These are phyloP conservation scores for Keqinozyma sinolaborantium DNA, from an alignment of 1,139 yeast species.

Conservation along the genomic window DNA sequence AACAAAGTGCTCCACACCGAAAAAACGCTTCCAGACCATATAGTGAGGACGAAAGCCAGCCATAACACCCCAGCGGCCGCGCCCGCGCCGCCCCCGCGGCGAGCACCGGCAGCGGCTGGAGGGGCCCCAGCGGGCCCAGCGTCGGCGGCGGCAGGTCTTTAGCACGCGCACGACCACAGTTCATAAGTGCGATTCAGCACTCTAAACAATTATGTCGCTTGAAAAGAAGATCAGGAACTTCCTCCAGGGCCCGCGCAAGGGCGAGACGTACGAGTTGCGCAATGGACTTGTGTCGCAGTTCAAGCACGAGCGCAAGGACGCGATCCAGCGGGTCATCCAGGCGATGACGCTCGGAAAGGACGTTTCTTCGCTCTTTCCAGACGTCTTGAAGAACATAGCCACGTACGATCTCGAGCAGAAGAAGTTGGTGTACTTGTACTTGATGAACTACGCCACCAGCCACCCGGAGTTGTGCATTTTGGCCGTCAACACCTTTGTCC, in stretches of 20 bases:
- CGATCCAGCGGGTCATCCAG: slow-evolving; percentile 93
- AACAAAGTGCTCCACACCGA: too few species aligned
- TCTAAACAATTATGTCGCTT: slow-evolving; percentile 28
- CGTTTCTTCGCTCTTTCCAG: slow-evolving; percentile 92
- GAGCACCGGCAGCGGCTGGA: neutral
- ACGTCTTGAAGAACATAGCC: slow-evolving; percentile 92
- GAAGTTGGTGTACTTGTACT: slow-evolving; percentile 87
- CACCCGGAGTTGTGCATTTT: slow-evolving; percentile 94
- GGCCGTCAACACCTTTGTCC: slow-evolving; percentile 96
- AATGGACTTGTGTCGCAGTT: slow-evolving; percentile 92
- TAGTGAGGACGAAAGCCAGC: too few species aligned
- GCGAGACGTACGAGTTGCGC: slow-evolving; percentile 86
- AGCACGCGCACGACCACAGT: too few species aligned
- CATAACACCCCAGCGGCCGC: neutral
- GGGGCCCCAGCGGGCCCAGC: too few species aligned
- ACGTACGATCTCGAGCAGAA: slow-evolving; percentile 96
- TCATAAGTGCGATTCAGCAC: neutral
- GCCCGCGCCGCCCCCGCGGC: neutral
- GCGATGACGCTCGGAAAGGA: slow-evolving; percentile 99
- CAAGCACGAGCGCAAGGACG: slow-evolving; percentile 91
- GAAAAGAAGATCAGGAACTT: slow-evolving; percentile 43
- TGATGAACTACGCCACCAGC: slow-evolving; percentile 96
- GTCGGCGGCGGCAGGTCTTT: too few species aligned
- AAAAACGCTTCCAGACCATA: too few species aligned
- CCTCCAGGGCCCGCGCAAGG: slow-evolving; percentile 48